These are phyloP conservation scores for Endocalyx cinctus DNA, from an alignment of 2,329 filamentous ascomycete species.

Conservation along the genomic window DNA sequence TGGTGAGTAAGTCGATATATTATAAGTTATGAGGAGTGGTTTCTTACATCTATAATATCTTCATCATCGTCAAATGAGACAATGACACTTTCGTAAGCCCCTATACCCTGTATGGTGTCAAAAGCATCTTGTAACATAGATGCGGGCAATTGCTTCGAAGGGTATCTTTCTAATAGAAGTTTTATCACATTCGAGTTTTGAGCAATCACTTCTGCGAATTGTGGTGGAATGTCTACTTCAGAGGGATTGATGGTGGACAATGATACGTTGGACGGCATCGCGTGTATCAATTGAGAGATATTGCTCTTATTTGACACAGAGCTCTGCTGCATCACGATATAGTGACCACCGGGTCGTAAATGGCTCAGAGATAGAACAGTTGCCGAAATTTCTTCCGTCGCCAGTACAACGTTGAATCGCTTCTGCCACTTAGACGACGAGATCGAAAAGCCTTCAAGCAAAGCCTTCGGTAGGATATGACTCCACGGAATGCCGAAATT, in stretches of 20 bases:
- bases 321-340: background rate
- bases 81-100: conserved; percentile 2
- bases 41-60: conserved; percentile 7
- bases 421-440: background rate
- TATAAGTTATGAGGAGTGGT: no score
- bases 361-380: background rate
- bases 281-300: no score
- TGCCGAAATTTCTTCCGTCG: no score
- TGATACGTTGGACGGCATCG: no score
- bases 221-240: no score
- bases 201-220: no score
- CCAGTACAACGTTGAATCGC: no score
- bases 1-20: no score
- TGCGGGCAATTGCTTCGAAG: conserved; percentile 6
- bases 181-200: no score
- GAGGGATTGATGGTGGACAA: no score
- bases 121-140: conserved; percentile 1
- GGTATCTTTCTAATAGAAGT: no score
- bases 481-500: conserved; percentile 1
- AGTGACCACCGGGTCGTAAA: conserved; percentile 6
- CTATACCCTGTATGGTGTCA: background rate
- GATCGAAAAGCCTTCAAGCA: conserved; percentile 2
- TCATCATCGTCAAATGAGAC: conserved; percentile 1
- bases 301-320: no score
- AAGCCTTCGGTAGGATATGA: conserved; percentile 5